Base-by-base conservation (phyloP, 2,329 filamentous ascomycete genomes). In the Colletotrichum cuscutae region DNA sequence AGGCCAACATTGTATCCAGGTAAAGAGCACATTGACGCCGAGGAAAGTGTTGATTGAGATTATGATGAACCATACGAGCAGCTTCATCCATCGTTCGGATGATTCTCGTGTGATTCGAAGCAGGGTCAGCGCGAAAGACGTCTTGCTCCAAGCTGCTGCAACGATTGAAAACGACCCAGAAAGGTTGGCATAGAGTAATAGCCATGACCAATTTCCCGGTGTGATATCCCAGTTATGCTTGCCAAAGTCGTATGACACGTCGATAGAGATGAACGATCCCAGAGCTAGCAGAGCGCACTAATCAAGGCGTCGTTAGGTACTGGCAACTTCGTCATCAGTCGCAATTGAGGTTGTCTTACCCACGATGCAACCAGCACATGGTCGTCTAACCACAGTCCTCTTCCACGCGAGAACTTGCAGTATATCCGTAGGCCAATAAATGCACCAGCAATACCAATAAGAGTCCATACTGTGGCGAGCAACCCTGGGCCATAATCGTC, bases 81-180 rank as follows among this genome's bases (percentile, higher is more conserved):
- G 60, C 56, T 71, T 74, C 74, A 78, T 77, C 70, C 76, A 76
- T 19, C 62, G 68, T 22, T 77, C 75, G 12, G 66, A 57, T 19
- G 79, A 72, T 15, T 64, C 61, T 8, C 49, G 61, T 9, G 69
- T 42, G 58, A 79, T 75, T 46, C 79, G 79, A 49, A 80, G 74
- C 22, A 81, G 72, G 32, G 78, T 79, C 56, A 79, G 49, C 35
- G 78, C 77, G 60, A 81, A 79, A 1, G 79, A 79, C 1, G 78
- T 79, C 70, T 81, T 81, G 72, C 77, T 77, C 75, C 73, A 77
- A 3, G 76, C 72, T 28, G 77, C 76, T 5, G 76, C 78, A 28
- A 77, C 57, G 37, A 78, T 72, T 22, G 76, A 77, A 19, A 74
- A 65, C 8, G 75, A 72, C 8, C 71, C 75, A 1, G 73, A 57